Evolutionary conservation across 106 monocot genomes (phyloP).

Genomic region (Allium fistulosum): DNA sequence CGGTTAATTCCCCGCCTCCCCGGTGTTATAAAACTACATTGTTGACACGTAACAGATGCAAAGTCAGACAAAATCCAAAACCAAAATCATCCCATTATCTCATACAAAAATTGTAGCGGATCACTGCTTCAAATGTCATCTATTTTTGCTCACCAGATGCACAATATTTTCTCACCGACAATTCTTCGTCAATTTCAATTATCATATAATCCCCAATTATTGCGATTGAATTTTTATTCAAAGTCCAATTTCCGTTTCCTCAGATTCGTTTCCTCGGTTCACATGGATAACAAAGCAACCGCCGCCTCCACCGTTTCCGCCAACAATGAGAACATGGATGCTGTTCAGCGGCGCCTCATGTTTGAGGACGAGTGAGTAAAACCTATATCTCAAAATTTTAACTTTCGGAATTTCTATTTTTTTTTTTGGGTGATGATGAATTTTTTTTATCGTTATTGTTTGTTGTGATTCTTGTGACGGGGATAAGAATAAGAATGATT

Average conservation of each 20-base stretch:
- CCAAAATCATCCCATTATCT: too few species aligned
- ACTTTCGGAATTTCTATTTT: too few species aligned
- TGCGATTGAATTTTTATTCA: not conserved
- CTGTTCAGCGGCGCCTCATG: constrained; percentile 92
- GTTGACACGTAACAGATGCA: too few species aligned
- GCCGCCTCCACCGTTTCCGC: constrained; percentile 8
- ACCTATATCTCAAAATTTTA: not conserved
- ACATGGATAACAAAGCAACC: not conserved
- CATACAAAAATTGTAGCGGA: too few species aligned
- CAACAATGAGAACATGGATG: constrained; percentile 54
- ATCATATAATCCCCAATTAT: not conserved
- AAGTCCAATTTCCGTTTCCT: not conserved
- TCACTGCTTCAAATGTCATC: too few species aligned
- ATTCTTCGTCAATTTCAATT: not conserved
- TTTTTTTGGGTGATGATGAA: too few species aligned
- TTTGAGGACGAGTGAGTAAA: constrained; percentile 90
- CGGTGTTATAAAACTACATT: too few species aligned
- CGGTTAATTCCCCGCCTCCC: too few species aligned
- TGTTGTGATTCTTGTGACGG: too few species aligned
- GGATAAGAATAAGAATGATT: too few species aligned
- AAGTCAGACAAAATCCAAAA: too few species aligned
- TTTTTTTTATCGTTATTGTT: too few species aligned
- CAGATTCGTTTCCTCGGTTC: not conserved
- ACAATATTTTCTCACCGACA: not conserved
- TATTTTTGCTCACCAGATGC: not conserved